Evolutionary conservation across 805 yeast genomes (phyloP), one percentile per base, ranked within the genome.

Genomic region (Kodamaea fukazawae): DNA sequence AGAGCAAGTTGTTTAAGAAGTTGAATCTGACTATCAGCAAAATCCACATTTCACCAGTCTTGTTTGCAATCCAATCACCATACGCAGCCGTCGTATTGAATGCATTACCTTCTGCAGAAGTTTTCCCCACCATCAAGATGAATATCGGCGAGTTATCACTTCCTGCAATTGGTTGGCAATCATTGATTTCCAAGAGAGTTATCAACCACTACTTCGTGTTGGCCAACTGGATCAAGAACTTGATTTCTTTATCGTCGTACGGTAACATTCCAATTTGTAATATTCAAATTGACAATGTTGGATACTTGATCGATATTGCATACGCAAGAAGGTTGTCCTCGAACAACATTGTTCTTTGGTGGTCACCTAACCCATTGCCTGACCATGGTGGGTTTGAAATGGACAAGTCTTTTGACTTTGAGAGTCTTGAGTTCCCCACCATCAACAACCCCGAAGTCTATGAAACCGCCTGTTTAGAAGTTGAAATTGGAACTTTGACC

Each of bases 241-340:
- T 87, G 62, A 71, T 81, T 13, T 67, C 78, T 0, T 58, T 87
- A 38, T 73, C 97, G 0, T 72, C 75, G 42, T 87, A 83, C 55
- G 78, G 91, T 29, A 81, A 83, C 40, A 76, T 93, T 36, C 99
- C 99, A 2, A 56, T 93, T 26, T 87, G 98, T 55, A 91, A 93
- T 53, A 63, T 91, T 47, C 81, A 79, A 46, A 70, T 80, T n/a
- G 91, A 85, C 42, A 84, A 86, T 47, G 71, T 82, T 61, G 82
- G 86, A 0, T 86, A 78, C 50, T 67, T 89, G 51, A 84, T 91
- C 43, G 99, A 93, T 60, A 74, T 91, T 30, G 81, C 81, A 40
- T 93, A 87, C 59, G 95, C 98, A 0, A 71, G 99, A 52, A 71
- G 81, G 37, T 70, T 93, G 41, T 68, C 68, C 13, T 72, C 78